Evolutionary conservation across 495 filamentous ascomycete genomes (phyloP), one percentile per base, ranked within the genome.

Genomic region (Parachaetomium inaequale): DNA sequence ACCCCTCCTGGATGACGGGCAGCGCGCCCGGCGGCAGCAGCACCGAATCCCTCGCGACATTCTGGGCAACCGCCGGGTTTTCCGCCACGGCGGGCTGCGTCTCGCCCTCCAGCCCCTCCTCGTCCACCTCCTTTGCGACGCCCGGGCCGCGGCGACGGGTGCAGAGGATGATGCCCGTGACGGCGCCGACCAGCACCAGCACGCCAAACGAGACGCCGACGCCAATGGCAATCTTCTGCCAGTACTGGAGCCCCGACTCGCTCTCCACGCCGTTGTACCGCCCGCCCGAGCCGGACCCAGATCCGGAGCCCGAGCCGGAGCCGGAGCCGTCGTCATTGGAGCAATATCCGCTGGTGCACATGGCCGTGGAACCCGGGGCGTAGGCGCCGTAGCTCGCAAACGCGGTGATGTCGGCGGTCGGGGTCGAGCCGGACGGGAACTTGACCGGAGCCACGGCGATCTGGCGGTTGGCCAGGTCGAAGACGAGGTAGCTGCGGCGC

Each of bases 401-500:
- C 6, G 63, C 7, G 6, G 72, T 65, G 26, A 78, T 63, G 32
- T 66, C 70, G 0, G 68, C 77, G 63, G 2, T n/a, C 15, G 67
- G 26, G 25, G 25, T n/a, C 1, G 45, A 23, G 7, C 29, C 46
- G 7, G 84, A 71, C 61, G 91, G 84, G 74, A 92, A 92, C 46
- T 85, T 82, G 17, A 87, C 89, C 47, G 87, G 85, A 5, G 89
- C 92, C 28, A 96, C 67, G 23, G 84, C 87, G 46, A 96, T 87
- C 66, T 90, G 80, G 67, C 89, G 86, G 70, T 91, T 93, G 32
- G 73, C 78, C 7, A 92, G 75, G 68, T 96, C 92, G 66, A 91
- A 95, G 1, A 95, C 92, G 23, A 92, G 83, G 67, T 96, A 96
- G 2, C 88, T 87, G 52, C 86, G 88, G 60, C 91, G 84, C 17